These are phyloP conservation scores for Cubamyces sp. DNA, from an alignment of 768 basidiomycete species.

Conservation along the genomic window DNA sequence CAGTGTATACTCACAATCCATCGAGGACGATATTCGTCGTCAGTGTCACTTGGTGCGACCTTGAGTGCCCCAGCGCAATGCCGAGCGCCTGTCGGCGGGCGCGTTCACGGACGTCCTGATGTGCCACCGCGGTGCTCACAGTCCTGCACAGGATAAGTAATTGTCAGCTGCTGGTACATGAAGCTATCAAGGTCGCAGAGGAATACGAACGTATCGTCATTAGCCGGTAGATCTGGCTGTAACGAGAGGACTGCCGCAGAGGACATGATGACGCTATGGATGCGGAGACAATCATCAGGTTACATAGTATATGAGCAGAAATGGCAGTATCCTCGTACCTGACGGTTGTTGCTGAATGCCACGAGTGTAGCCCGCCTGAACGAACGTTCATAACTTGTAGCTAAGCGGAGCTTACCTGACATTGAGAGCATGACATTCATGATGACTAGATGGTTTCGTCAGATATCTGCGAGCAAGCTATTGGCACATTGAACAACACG, in stretches of 20 bases:
- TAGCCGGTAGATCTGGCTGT: background rate
- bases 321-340: background rate
- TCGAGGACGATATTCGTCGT: constrained; percentile 14
- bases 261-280: constrained; percentile 18
- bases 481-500: background rate
- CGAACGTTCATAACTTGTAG: no score
- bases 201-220: background rate
- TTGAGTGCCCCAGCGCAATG: background rate
- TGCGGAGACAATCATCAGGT: no score
- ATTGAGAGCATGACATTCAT: constrained; percentile 24
- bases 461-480: background rate
- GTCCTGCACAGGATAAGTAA: no score
- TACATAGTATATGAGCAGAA: no score
- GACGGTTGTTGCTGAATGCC: constrained; percentile 8
- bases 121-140: no score
- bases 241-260: constrained; percentile 19
- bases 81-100: background rate
- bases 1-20: background rate
- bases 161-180: no score
- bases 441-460: background rate
- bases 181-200: no score
- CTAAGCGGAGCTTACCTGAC: constrained; percentile 1
- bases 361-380: background rate
- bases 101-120: background rate
- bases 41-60: constrained; percentile 5